Base-by-base conservation (phyloP, 352 stramenopile species). In the Pythium aristosporum region DNA sequence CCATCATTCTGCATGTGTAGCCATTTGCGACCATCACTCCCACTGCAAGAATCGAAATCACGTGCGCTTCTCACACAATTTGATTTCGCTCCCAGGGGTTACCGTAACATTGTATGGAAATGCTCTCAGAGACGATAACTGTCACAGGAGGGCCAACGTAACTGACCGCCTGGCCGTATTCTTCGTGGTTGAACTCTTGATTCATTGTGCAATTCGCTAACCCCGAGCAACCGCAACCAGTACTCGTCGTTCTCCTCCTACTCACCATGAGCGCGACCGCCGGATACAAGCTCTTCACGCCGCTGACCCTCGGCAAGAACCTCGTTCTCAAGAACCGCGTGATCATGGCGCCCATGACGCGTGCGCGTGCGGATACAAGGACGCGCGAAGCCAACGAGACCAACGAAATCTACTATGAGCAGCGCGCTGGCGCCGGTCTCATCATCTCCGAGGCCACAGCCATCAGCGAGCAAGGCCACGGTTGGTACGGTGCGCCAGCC, bases 331-430 rank as follows among this genome's bases (percentile, higher is more conserved):
- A 44, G 39, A 44, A 44, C 16, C 39, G 39, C 16, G 60, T 77
- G 25, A 61, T 79, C 20, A 53, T 81, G 43, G 73, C 73, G 23
- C 74, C 74, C 6, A 46, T 80, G 11, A 82, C 73, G 43, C 67
- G 30, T 16, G 25, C 36, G 21, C 67, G 30, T 23, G 30, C 42
- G 46, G 61, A 55, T 46, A 44, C 23, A 8, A 55, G 60, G 12
- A 57, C 47, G 20, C 41, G 20, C 48, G 48, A 63, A 21, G 56
- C 65, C 12, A 49, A 28, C 18, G 52, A 44, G 16, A 5, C 28
- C 2, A 63, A 90, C 16, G 79, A 92, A 59, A 58, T 58, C 13
- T 64, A 78, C 65, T 78, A 78, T 47, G 53, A 54, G 34, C 59
- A 72, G 36, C 58, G 69, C 21, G 68, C 64, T 5, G 61, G 57